A percentile compares a stretch with the other conserved stretches of the same genome.
Conservation (phyloP, 1,284 basidiomycete genomes). For the Coniferiporia sulphurascens region DNA sequence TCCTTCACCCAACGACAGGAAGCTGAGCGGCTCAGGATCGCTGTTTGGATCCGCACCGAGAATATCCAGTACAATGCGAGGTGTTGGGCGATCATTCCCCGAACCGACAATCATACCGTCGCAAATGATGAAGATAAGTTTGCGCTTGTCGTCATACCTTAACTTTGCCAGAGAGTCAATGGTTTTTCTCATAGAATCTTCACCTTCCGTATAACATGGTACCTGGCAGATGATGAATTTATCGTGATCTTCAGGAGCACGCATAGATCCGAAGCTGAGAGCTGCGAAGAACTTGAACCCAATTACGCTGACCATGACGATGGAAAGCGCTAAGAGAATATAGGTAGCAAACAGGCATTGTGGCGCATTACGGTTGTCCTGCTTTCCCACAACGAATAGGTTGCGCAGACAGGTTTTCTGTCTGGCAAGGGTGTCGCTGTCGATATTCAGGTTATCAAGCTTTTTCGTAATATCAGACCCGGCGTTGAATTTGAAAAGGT, state of each 20-base stretch:
- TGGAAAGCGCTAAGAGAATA: slow-evolving; percentile 85
- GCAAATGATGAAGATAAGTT: slow-evolving; percentile 91
- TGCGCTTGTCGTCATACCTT: slow-evolving; percentile 98
- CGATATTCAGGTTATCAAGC: slow-evolving; percentile 66
- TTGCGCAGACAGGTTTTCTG: slow-evolving; percentile 91
- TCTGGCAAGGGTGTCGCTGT: slow-evolving; percentile 58
- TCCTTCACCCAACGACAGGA: slow-evolving; percentile 91
- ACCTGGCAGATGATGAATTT: slow-evolving; percentile 99
- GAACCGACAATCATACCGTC: slow-evolving; percentile 99
- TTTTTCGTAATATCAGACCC: slow-evolving; percentile 85
- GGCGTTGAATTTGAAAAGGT: slow-evolving; percentile 79
- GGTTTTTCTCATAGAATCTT: slow-evolving; percentile 80
- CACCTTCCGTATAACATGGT: slow-evolving; percentile 96
- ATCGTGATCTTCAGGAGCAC: slow-evolving; percentile 94
- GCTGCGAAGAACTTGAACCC: slow-evolving; percentile 98
- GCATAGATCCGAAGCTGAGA: slow-evolving; percentile 78
- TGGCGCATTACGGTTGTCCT: slow-evolving; percentile 88
- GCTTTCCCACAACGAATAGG: slow-evolving; percentile 86
- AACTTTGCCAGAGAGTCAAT: slow-evolving; percentile 93
- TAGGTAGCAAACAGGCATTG: slow-evolving; percentile 92
- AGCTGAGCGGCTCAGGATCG: slow-evolving; percentile 93
- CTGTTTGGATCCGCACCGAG: slow-evolving; percentile 90
- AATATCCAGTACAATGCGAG: slow-evolving; percentile 93
- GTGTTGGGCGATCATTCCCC: slow-evolving; percentile 89
- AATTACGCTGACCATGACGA: slow-evolving; percentile 93